phyloP scores from a whole-genome alignment of 164 flowering plant genomes.

The Liriodendron chinense region DNA sequence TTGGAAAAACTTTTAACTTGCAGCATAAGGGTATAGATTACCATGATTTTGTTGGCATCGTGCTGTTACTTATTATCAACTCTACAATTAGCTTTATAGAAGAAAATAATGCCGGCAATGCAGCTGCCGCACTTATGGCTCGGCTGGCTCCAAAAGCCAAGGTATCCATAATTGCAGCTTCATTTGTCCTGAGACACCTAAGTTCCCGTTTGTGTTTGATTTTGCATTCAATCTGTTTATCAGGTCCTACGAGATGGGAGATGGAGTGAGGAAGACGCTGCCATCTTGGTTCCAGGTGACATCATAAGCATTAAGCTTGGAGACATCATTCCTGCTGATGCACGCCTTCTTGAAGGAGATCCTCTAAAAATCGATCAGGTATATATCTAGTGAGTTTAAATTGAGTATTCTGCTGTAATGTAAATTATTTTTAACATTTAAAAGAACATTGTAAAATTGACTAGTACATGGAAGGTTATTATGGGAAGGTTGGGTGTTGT shows the following conservation, averaged over 20 bases:
- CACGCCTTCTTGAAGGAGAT: conserved; percentile 82
- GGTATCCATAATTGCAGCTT: conserved; percentile 28
- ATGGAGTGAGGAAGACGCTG: conserved; percentile 74
- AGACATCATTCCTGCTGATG: conserved; percentile 83
- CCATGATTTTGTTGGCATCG: conserved; percentile 65
- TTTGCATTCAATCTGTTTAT: neutral
- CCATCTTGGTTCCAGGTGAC: conserved; percentile 77
- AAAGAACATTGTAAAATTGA: neutral
- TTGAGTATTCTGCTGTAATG: too few species aligned
- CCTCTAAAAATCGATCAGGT: conserved; percentile 83
- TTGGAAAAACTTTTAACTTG: neutral
- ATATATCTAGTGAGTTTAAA: neutral
- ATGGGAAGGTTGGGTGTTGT: neutral
- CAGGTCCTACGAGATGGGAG: conserved; percentile 69
- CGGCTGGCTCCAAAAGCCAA: conserved; percentile 78
- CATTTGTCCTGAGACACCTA: neutral
- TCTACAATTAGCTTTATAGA: conserved; percentile 79
- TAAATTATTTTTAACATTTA: too few species aligned
- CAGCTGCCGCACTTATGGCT: conserved; percentile 88
- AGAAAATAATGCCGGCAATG: conserved; percentile 84
- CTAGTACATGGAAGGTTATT: neutral
- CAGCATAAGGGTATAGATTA: conserved; percentile 48
- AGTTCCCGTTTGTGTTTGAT: neutral
- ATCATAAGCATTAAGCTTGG: conserved; percentile 72
- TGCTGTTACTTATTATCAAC: conserved; percentile 53